Base-by-base conservation (phyloP, 2,329 filamentous ascomycete species). In the Xylariales sp. region DNA sequence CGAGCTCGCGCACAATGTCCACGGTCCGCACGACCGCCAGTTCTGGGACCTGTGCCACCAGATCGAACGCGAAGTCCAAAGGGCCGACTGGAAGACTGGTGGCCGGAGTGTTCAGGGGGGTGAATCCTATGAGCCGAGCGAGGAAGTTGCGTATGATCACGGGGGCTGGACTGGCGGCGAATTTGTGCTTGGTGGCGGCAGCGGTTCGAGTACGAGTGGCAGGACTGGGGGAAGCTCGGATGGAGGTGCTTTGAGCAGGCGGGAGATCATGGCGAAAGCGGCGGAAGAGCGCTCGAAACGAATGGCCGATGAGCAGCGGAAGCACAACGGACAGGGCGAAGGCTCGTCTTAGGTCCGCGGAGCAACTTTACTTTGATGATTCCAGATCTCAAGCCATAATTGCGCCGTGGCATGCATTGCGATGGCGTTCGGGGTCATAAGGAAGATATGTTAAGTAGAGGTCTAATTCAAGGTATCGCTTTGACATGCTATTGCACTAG, bases 1-100 rank as follows among this genome's bases (percentile, higher is more conserved):
- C 66, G 93, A 98, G 68, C 72, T 98, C 14, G 84, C 90, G 50
- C 93, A 98, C 63, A 96, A 95, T 54, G 87, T 95, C 8, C 84
- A 85, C 65, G 74, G 85, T 0, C 80, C 85, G 0, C 93, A 98
- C 61, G 89, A 97, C 62, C 71, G 80, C 14, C 69, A 86, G 34
- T 98, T 98, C 57, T 97, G 93, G 91, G 78, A 88, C 40, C 62
- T 98, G 54, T 95, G 87, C 51, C 82, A 82, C 52, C 76, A 84
- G 68, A 94, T 96, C 55, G 90, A 97, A 70, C 74, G 75, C 38
- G 91, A 96, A 69, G 91, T 96, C 3, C 83, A 85, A 43, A 70
- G 68, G 36, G 85, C 78, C 12, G 89, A 96, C 67, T 95, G 86
- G 82, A 83, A 73, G 55, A 73, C 74, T 18, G 80, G 82, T 0